These are phyloP conservation scores for bread wheat (Triticum aestivum) DNA, from an alignment of 176 grass and related monocot species.

Conservation along the genomic window IWGSC_CS_RefSeq_v2.1 NC_057810.1:649617735-649618234, in stretches of 20 bases:
- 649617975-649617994: slow-evolving; percentile 18
- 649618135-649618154: no score
- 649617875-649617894: background rate
- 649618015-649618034: background rate
- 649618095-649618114: background rate
- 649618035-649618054: slow-evolving; percentile 6
- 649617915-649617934: slow-evolving; percentile 46
- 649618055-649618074: background rate
- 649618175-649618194: no score
- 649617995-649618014: slow-evolving; percentile 31
- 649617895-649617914: background rate
- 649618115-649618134: no score
- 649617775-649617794: slow-evolving; percentile 96
- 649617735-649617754: slow-evolving; percentile 95
- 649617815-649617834: slow-evolving; percentile 21
- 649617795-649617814: slow-evolving; percentile 72
- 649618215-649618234: no score
- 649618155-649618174: no score
- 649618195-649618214: no score
- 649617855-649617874: background rate
- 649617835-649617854: background rate
- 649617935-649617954: background rate
- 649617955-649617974: background rate
- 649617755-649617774: slow-evolving; percentile 93
- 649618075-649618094: background rate